Conservation (phyloP, 305 asterid genomes). For the Lippia alba region DNA sequence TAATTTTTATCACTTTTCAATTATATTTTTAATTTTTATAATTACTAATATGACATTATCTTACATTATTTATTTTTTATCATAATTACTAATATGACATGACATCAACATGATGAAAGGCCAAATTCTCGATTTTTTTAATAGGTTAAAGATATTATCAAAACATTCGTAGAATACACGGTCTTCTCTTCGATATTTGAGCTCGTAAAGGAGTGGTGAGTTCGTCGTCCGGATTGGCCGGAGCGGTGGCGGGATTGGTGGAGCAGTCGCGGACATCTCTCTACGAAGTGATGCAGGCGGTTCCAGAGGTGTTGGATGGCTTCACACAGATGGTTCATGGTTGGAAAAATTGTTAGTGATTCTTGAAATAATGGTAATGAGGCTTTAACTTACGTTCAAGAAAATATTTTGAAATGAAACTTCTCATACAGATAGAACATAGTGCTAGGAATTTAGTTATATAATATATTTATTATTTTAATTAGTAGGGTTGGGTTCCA, state of each 20-base stretch:
- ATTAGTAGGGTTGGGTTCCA: no score
- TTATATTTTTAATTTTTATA: no score
- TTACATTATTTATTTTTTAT: no score
- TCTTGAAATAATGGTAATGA: conserved; percentile 52
- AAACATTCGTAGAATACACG: conserved; percentile 39
- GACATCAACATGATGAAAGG: no score
- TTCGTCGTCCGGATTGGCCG: conserved; percentile 36
- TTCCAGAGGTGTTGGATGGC: conserved; percentile 49
- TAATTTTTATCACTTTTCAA: no score
- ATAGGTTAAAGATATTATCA: conserved; percentile 25
- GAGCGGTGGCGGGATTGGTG: conserved; percentile 40
- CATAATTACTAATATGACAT: no score
- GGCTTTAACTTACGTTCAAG: conserved; percentile 44
- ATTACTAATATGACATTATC: no score
- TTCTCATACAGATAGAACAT: not conserved
- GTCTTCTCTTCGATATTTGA: conserved; percentile 49
- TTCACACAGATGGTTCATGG: conserved; percentile 46
- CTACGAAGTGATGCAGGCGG: conserved; percentile 41
- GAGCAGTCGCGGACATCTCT: conserved; percentile 46
- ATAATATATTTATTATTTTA: no score
- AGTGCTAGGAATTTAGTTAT: not conserved
- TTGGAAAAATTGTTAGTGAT: conserved; percentile 36
- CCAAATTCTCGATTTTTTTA: no score
- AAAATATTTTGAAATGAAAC: conserved; percentile 40
- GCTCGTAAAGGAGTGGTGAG: conserved; percentile 36